Conservation (phyloP, 176 grass and related monocot genomes). For the Tillandsia fasciculata region DNA sequence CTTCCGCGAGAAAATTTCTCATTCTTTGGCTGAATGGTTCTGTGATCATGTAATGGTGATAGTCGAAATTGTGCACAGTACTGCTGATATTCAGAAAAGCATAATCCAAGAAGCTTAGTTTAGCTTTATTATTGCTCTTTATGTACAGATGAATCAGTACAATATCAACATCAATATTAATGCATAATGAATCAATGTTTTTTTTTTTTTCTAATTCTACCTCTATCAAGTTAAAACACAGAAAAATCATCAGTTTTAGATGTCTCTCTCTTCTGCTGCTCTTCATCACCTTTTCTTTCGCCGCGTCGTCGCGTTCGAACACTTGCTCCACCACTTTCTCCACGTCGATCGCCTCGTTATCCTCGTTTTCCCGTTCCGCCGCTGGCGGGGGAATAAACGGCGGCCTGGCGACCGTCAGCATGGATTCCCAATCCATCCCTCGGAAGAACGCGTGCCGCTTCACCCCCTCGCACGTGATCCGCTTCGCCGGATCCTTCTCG, state of each 20-base stretch:
- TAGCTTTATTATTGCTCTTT: too few species aligned
- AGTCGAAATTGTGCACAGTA: too few species aligned
- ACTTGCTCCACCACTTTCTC: slow-evolving; percentile 76
- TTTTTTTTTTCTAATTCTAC: too few species aligned
- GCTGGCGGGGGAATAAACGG: slow-evolving; percentile 50
- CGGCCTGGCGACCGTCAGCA: slow-evolving; percentile 61
- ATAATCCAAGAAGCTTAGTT: too few species aligned
- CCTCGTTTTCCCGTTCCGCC: slow-evolving; percentile 2
- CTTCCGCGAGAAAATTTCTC: neutral
- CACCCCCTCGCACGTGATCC: slow-evolving; percentile 46
- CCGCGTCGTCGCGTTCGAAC: slow-evolving; percentile 10
- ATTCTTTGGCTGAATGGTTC: neutral
- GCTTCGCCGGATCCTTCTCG: slow-evolving; percentile 78
- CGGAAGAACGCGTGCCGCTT: slow-evolving; percentile 77
- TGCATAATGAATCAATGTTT: too few species aligned
- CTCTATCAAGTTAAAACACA: too few species aligned
- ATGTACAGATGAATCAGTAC: too few species aligned
- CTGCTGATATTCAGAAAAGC: too few species aligned
- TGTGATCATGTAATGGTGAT: neutral
- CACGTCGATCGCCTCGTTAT: slow-evolving; percentile 48
- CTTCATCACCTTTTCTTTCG: too few species aligned
- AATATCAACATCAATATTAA: too few species aligned
- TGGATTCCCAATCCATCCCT: slow-evolving; percentile 63
- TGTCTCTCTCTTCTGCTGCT: too few species aligned
- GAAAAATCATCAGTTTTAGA: too few species aligned